A percentile compares a stretch with the other conserved stretches of the same genome.
phyloP scores from a whole-genome alignment of 1,284 basidiomycete species.

The Ustilago xerochloae region DNA sequence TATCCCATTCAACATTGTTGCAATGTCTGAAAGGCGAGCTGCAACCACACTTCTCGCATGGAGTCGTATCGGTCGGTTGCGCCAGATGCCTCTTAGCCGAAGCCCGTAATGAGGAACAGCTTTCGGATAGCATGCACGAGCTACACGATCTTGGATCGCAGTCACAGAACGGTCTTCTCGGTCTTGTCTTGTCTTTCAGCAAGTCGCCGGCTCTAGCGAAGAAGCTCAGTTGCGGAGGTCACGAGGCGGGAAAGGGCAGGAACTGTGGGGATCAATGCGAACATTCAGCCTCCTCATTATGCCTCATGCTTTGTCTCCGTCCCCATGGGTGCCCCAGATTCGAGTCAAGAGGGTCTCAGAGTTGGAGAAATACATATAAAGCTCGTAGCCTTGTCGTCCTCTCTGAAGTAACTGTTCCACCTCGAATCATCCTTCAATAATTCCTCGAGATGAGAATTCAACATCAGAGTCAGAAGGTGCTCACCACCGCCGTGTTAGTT shows the following conservation, averaged over 20 bases:
- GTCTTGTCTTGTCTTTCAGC: neutral
- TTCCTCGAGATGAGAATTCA: conserved; percentile 50
- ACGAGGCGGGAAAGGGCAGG: neutral
- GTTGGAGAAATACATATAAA: neutral
- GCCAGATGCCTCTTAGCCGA: neutral
- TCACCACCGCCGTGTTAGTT: conserved; percentile 4
- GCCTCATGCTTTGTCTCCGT: neutral
- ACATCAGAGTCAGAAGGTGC: conserved; percentile 2
- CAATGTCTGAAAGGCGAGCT: too few species aligned
- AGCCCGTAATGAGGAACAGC: neutral
- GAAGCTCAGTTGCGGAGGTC: too few species aligned
- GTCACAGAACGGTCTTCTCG: neutral
- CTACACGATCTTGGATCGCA: too few species aligned
- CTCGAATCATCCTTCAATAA: neutral
- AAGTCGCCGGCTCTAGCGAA: neutral
- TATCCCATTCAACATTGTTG: too few species aligned
- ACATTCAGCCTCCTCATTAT: conserved; percentile 1
- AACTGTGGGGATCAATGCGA: neutral
- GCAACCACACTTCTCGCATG: conserved; percentile 1
- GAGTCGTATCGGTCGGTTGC: neutral
- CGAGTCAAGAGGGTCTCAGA: neutral
- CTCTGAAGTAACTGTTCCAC: neutral
- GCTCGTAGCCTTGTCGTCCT: neutral
- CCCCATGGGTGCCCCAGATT: conserved; percentile 70
- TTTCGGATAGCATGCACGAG: too few species aligned